Percentiles rank a stretch among this genome's conserved stretches.
phyloP scores from a whole-genome alignment of 208 protist genomes.

The Trypanosoma brucei region DNA sequence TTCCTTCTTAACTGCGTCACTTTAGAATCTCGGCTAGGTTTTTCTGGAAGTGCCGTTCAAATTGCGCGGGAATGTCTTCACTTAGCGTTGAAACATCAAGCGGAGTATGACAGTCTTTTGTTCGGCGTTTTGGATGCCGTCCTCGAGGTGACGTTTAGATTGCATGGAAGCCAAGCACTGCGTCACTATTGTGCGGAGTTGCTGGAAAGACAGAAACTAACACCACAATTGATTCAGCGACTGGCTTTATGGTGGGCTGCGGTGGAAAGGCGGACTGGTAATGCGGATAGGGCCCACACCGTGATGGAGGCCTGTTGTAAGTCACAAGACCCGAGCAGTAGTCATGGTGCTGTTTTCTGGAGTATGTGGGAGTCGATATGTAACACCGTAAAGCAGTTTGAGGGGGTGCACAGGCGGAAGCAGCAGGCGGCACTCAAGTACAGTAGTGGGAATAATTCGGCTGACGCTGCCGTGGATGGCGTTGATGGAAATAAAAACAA shows the following conservation, averaged over 20 bases:
- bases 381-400: constrained; percentile 48
- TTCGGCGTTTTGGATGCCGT: constrained; percentile 47
- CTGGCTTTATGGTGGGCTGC: constrained; percentile 75
- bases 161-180: constrained; percentile 40
- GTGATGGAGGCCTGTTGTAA: constrained; percentile 67
- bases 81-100: constrained; percentile 18
- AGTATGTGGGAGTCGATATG: constrained; percentile 73
- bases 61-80: constrained; percentile 30
- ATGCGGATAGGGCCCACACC: constrained; percentile 40
- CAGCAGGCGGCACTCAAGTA: constrained; percentile 60
- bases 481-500: not conserved
- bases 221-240: constrained; percentile 48
- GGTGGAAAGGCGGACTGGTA: constrained; percentile 58
- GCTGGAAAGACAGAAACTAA: constrained; percentile 20
- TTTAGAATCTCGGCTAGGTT: constrained; percentile 50
- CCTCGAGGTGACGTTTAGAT: constrained; percentile 36
- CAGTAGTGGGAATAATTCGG: constrained; percentile 4
- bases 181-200: constrained; percentile 38
- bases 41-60: constrained; percentile 46
- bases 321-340: constrained; percentile 56
- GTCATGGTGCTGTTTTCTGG: constrained; percentile 65
- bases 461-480: not conserved
- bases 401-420: constrained; percentile 47
- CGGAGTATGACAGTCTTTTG: constrained; percentile 30
- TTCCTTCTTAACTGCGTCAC: constrained; percentile 54